phyloP scores from a whole-genome alignment of 2,329 filamentous ascomycete genomes.

The Fusarium siculi region DNA sequence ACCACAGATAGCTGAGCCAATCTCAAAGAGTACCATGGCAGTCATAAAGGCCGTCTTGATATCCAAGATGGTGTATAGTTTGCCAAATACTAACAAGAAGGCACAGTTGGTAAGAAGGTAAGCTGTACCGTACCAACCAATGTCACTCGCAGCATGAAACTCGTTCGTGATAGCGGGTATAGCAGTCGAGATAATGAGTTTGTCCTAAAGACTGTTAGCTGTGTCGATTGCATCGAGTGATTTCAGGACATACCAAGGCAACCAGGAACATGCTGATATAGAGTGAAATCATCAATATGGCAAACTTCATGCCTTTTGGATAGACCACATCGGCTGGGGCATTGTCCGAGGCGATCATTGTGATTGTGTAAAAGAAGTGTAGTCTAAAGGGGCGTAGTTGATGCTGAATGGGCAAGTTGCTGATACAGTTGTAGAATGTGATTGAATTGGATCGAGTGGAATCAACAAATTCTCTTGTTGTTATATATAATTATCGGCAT shows the following conservation, averaged over 20 bases:
- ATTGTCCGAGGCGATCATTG: background rate
- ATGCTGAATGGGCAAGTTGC: background rate
- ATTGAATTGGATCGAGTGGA: background rate
- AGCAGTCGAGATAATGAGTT: slow-evolving; percentile 52
- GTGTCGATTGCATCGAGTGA: background rate
- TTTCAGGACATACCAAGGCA: background rate
- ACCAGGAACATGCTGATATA: slow-evolving; percentile 20
- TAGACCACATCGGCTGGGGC: background rate
- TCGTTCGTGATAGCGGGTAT: slow-evolving; percentile 48
- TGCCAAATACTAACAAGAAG: slow-evolving; percentile 52
- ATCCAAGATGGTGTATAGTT: slow-evolving; percentile 56
- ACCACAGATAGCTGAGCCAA: slow-evolving; percentile 49
- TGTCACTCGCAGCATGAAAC: slow-evolving; percentile 43
- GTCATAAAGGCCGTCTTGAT: slow-evolving; percentile 44
- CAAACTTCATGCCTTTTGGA: background rate
- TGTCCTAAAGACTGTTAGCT: slow-evolving; percentile 42
- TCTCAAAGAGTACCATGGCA: slow-evolving; percentile 42
- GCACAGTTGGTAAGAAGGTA: slow-evolving; percentile 53
- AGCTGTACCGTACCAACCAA: slow-evolving; percentile 48
- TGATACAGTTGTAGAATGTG: background rate
- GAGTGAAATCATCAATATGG: slow-evolving; percentile 5
- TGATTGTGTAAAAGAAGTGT: background rate
- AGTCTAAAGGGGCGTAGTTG: background rate
- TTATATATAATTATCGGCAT: slow-evolving; percentile 1
- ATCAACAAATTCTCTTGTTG: background rate